A percentile compares a stretch with the other conserved stretches of the same genome.
Evolutionary conservation across 345 rosid genomes (phyloP).

Genomic region (Camelina hispida): DNA sequence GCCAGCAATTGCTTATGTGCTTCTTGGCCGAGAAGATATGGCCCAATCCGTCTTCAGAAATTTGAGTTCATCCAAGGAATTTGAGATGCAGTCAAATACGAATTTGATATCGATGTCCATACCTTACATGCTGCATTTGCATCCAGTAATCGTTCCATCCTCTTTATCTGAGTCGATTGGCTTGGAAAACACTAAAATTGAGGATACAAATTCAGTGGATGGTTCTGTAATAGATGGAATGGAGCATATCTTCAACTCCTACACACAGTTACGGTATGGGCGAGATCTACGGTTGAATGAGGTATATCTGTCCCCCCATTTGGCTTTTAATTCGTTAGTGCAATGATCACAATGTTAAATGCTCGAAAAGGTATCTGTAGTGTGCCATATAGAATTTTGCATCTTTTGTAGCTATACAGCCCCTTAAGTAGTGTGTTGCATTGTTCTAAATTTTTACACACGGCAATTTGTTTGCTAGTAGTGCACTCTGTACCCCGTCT

Average conservation of each 20-base stretch:
- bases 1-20: conserved; percentile 93
- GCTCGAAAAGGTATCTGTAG: conserved; percentile 3
- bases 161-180: conserved; percentile 70
- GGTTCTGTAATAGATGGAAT: conserved; percentile 89
- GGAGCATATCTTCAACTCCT: conserved; percentile 94
- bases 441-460: conserved; percentile 25
- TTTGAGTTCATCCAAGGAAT: conserved; percentile 61
- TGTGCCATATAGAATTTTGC: conserved; percentile 21
- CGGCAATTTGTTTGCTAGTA: conserved; percentile 3
- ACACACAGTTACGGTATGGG: conserved; percentile 85
- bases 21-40: conserved; percentile 94
- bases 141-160: conserved; percentile 89
- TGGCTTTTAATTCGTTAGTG: neutral
- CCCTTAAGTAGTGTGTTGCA: conserved; percentile 16
- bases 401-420: conserved; percentile 3
- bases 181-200: conserved; percentile 69
- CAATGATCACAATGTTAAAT: conserved; percentile 10
- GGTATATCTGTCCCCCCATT: conserved; percentile 49
- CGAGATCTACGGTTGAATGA: conserved; percentile 95
- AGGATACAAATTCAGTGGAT: conserved; percentile 77
- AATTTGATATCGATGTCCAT: conserved; percentile 79
- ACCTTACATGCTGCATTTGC: conserved; percentile 95
- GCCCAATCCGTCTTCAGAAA: conserved; percentile 63
- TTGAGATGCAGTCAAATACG: conserved; percentile 58
- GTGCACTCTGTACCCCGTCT: conserved; percentile 24